phyloP scores from a whole-genome alignment of 352 stramenopile species.

The Globisporangium spinosum region DNA sequence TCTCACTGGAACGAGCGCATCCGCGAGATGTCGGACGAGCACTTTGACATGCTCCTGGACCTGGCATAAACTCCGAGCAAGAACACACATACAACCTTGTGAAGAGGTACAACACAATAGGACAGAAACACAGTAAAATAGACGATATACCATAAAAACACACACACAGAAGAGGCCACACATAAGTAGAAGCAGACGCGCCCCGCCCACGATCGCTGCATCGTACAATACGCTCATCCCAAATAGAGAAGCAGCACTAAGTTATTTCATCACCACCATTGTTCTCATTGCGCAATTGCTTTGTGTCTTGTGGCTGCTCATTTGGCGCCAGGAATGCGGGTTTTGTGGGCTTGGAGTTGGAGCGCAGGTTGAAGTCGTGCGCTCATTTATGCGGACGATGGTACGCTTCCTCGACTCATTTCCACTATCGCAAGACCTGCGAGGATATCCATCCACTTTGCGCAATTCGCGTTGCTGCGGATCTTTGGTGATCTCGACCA shows the following conservation, averaged over 20 bases:
- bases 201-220: background rate
- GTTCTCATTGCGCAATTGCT: background rate
- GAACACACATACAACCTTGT: background rate
- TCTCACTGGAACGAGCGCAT: constrained; percentile 78
- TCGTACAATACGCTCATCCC: constrained; percentile 1
- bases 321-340: background rate
- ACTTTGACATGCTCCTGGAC: constrained; percentile 79
- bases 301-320: background rate
- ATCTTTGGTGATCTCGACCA: background rate
- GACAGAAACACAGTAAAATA: constrained; percentile 13
- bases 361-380: background rate
- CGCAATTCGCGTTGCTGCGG: background rate
- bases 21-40: constrained; percentile 72
- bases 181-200: background rate
- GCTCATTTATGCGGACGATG: background rate
- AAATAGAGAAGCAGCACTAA: constrained; percentile 7
- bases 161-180: background rate
- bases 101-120: constrained; percentile 6
- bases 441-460: background rate
- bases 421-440: background rate
- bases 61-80: constrained; percentile 34
- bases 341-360: background rate
- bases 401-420: background rate
- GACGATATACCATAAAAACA: constrained; percentile 10
- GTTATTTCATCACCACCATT: background rate